phyloP scores from a whole-genome alignment of 2,329 filamentous ascomycete species.

The Aureobasidium leucospermi region DNA sequence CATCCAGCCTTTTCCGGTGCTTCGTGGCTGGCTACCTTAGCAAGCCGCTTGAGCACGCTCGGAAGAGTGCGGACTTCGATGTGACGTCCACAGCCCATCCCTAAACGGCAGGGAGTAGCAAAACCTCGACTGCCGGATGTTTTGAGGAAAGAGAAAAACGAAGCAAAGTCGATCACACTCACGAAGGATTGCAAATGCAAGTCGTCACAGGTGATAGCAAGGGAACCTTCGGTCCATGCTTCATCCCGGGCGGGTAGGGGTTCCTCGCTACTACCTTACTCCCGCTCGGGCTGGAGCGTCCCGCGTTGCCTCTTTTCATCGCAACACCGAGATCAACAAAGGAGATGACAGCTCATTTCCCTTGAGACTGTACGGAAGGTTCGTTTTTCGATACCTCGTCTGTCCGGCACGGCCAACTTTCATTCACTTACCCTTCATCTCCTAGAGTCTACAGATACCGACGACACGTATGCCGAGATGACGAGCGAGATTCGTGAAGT shows the following conservation, averaged over 20 bases:
- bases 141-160: neutral
- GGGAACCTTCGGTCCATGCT: slow-evolving; percentile 12
- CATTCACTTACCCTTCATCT: neutral
- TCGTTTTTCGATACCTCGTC: neutral
- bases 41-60: neutral
- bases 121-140: neutral
- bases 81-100: neutral
- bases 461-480: slow-evolving; percentile 8
- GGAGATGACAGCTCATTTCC: neutral
- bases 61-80: neutral
- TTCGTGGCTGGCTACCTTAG: neutral
- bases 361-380: neutral
- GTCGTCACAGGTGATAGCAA: slow-evolving; percentile 3
- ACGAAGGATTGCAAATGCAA: neutral
- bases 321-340: neutral
- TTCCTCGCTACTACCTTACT: slow-evolving; percentile 5
- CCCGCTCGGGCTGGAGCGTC: slow-evolving; percentile 14
- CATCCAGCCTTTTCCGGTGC: neutral
- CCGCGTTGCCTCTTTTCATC: slow-evolving; percentile 6
- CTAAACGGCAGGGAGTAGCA: neutral
- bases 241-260: neutral
- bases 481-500: slow-evolving; percentile 2
- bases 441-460: neutral
- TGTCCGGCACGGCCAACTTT: neutral
- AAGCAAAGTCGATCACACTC: neutral